phyloP scores from a whole-genome alignment of 2,329 filamentous ascomycete genomes.

The Aspergillus candidus region DNA sequence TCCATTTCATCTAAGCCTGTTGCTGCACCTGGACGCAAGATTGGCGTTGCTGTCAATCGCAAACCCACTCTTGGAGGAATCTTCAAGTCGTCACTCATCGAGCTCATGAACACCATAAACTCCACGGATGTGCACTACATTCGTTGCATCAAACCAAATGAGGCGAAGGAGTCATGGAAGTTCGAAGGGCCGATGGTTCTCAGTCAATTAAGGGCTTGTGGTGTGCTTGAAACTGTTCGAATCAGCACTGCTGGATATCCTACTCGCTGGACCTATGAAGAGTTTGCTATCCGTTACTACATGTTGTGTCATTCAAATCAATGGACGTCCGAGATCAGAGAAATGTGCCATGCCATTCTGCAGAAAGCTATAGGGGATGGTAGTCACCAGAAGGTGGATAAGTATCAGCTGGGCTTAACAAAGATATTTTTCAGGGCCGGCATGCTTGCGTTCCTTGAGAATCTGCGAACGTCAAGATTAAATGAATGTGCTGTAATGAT shows the following conservation, averaged over 20 bases:
- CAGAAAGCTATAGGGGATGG: constrained; percentile 77
- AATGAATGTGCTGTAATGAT: constrained; percentile 96
- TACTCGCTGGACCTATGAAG: constrained; percentile 97
- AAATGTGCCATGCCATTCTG: constrained; percentile 91
- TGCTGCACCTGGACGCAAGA: constrained; percentile 67
- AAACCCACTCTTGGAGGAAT: constrained; percentile 97
- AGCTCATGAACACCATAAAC: constrained; percentile 96
- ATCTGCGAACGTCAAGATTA: constrained; percentile 79
- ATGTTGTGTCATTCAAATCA: constrained; percentile 86
- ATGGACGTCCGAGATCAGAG: constrained; percentile 89
- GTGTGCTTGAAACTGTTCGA: constrained; percentile 95
- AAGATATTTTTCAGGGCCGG: constrained; percentile 99
- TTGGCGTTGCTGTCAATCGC: constrained; percentile 85
- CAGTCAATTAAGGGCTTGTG: constrained; percentile 92
- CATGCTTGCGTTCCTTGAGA: constrained; percentile 97
- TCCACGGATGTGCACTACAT: constrained; percentile 99
- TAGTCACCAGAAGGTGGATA: constrained; percentile 70
- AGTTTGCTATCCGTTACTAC: constrained; percentile 96
- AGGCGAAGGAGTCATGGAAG: constrained; percentile 93
- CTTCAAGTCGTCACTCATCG: constrained; percentile 96
- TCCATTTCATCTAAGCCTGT: constrained; percentile 67
- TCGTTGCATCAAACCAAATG: constrained; percentile 97
- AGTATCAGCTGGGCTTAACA: constrained; percentile 93
- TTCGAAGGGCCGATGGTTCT: constrained; percentile 99
- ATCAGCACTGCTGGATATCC: constrained; percentile 97